Percentiles rank a stretch among this genome's conserved stretches.
Evolutionary conservation across 1,139 yeast species (phyloP).

Genomic region (Kazachstania sp.): DNA sequence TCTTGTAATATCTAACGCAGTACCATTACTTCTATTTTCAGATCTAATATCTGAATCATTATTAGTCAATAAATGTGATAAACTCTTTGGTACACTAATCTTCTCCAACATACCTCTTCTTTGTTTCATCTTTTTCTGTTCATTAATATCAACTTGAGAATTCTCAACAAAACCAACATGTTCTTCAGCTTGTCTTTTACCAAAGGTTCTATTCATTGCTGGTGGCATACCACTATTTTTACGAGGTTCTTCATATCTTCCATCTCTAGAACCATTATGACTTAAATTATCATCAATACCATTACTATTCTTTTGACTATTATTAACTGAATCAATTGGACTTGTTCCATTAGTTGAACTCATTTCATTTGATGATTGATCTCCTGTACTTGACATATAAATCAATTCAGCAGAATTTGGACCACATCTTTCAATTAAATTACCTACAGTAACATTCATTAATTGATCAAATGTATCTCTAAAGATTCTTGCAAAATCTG

Average conservation of each 20-base stretch:
- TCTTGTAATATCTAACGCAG: not conserved
- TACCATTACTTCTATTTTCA: slow-evolving; percentile 8
- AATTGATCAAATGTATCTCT: slow-evolving; percentile 55
- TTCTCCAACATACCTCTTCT: slow-evolving; percentile 41
- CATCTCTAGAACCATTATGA: no score
- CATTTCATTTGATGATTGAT: not conserved
- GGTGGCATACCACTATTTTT: slow-evolving; percentile 43
- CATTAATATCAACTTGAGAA: slow-evolving; percentile 37
- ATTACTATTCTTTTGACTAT: not conserved
- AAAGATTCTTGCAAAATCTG: slow-evolving; percentile 46
- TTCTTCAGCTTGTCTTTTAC: slow-evolving; percentile 24
- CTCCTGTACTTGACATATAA: slow-evolving; percentile 20
- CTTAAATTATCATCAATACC: not conserved
- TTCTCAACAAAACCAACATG: slow-evolving; percentile 29
- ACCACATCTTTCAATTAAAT: slow-evolving; percentile 45
- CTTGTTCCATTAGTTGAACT: not conserved
- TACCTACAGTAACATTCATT: slow-evolving; percentile 48
- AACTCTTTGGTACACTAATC: slow-evolving; percentile 42
- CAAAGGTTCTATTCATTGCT: slow-evolving; percentile 40
- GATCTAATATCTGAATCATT: slow-evolving; percentile 4
- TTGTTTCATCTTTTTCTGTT: slow-evolving; percentile 39
- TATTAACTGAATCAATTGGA: not conserved
- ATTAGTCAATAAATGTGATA: slow-evolving; percentile 38
- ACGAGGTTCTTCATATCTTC: slow-evolving; percentile 12
- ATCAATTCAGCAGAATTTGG: slow-evolving; percentile 46